Base-by-base conservation (phyloP, 306 rosid genomes). In the Arachis stenosperma region DNA sequence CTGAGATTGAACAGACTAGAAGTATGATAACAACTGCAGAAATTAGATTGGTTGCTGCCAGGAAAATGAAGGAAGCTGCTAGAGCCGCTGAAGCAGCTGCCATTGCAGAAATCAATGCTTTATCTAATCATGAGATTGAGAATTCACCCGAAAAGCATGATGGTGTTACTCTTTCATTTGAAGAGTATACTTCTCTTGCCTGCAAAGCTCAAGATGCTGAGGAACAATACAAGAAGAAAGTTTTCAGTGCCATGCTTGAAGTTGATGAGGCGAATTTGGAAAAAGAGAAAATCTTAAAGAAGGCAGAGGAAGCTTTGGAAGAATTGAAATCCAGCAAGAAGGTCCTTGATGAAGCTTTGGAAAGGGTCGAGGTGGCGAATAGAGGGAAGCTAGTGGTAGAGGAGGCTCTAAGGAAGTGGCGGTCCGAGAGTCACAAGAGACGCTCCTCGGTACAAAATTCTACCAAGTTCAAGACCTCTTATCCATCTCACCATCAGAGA, bases 31-130 rank as follows among this genome's bases (percentile, higher is more conserved):
- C 71, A 85, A 91, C 93, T 4, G 93, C 96, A 8, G 93, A 91
- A 82, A 75, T 86, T 76, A 78, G 91, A 81, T 74, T 91, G 81
- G 81, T 86, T 77, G 99, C 99, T 0, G 96, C 96, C 7, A 86
- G 86, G 63, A 95, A 90, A 82, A 90, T 88, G 89, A 95, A 90
- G 79, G 92, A 84, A 70, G 99, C 99, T 53, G 87, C 99, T 51
- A 82, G 89, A 73, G 98, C 97, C 1, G 89, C 90, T 8, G 97
- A 94, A 80, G 88, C 89, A 36, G 78, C 76, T 76, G 88, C 96
- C 9, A 65, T 88, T 14, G 86, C 88, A 6, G 98, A 95, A 79
- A 87, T 90, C n/a, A 87, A 85, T 68, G 89, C 86, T 41, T 69
- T 88, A 48, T 86, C 81, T 57, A 47, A 39, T 67, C 84, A 41